Conservation (phyloP, 1,139 yeast genomes). For the Kodamaea plutei region DNA sequence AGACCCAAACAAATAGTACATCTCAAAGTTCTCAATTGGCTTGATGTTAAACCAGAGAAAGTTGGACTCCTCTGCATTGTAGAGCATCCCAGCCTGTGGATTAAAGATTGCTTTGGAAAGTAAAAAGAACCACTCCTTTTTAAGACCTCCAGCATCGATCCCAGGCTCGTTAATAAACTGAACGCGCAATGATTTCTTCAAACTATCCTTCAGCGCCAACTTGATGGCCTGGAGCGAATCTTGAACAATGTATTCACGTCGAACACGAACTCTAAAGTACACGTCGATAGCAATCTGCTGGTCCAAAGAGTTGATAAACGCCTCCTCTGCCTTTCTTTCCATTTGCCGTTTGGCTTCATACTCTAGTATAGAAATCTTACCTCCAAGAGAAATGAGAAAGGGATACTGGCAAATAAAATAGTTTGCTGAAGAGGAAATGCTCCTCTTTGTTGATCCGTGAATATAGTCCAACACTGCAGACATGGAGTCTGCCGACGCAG, state of each 20-base stretch:
- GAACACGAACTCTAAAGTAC: constrained; percentile 60
- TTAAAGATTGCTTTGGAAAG: constrained; percentile 66
- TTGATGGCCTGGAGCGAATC: constrained; percentile 75
- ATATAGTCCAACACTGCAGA: constrained; percentile 44
- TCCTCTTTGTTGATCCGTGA: constrained; percentile 29
- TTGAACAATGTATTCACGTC: constrained; percentile 62
- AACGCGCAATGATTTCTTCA: constrained; percentile 71
- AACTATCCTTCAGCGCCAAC: constrained; percentile 47
- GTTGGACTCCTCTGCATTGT: constrained; percentile 63
- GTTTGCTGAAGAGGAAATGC: constrained; percentile 13
- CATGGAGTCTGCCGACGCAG: constrained; percentile 22
- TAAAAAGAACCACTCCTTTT: constrained; percentile 87
- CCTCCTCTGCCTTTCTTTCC: constrained; percentile 88
- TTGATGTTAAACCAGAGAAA: constrained; percentile 68
- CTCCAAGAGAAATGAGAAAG: constrained; percentile 73
- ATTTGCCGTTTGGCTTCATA: constrained; percentile 78
- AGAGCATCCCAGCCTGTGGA: constrained; percentile 60
- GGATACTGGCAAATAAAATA: constrained; percentile 80
- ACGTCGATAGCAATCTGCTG: constrained; percentile 60
- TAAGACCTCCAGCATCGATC: constrained; percentile 89
- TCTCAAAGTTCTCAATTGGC: constrained; percentile 45
- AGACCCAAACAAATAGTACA: constrained; percentile 76
- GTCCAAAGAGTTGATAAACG: constrained; percentile 72
- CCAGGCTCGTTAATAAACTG: constrained; percentile 88
- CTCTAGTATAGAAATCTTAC: constrained; percentile 75